Base-by-base conservation (phyloP, 129 eudicot genomes). In the Gnaphalium uliginosum region DNA sequence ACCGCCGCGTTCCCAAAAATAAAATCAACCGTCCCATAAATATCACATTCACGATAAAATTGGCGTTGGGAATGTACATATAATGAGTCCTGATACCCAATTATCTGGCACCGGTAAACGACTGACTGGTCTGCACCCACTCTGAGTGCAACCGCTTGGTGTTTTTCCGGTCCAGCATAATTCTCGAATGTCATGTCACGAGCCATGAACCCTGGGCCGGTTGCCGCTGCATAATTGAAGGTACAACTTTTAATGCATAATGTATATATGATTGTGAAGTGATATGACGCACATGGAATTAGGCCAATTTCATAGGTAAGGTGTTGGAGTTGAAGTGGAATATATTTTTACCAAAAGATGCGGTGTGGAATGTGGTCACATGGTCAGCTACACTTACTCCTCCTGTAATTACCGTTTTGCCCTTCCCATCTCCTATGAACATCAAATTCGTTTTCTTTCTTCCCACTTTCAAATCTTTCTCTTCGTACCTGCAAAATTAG, bases 291-390 rank as follows among this genome's bases (percentile, higher is more conserved):
- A 79, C 83, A 79, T 79, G 78, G 39, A 72, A 65, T 29, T 30
- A 2, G 54, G 54, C 8, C 19, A 66, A 66, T 30, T 39, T 79
- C 74, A 73, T 17, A 61, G 2, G 17, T 37, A 61, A 33, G 58
- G 43, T 66, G 60, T 14, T 77, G 65, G 50, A 30, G 56, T 27
- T 4, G 27, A 67, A 37, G 19, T 37, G 56, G 54, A 67, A 67
- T 37, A 22, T 67, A 22, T 39, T 39, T 71, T 88, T 89, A 94
- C 98, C 98, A 81, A 94, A 94, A 8, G 93, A 71, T 13, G 98
- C 96, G 30, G 98, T 94, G 66, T 82, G 97, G 83, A 90, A 93
- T 74, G 98, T 93, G 13, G 98, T 90, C 73, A 89, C 73, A 9
- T 87, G 69, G 59, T 94, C 90, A 0, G 63, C 73, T 0, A 89